phyloP scores from a whole-genome alignment of 2,329 filamentous ascomycete genomes.

The Blumeria graminis region DNA sequence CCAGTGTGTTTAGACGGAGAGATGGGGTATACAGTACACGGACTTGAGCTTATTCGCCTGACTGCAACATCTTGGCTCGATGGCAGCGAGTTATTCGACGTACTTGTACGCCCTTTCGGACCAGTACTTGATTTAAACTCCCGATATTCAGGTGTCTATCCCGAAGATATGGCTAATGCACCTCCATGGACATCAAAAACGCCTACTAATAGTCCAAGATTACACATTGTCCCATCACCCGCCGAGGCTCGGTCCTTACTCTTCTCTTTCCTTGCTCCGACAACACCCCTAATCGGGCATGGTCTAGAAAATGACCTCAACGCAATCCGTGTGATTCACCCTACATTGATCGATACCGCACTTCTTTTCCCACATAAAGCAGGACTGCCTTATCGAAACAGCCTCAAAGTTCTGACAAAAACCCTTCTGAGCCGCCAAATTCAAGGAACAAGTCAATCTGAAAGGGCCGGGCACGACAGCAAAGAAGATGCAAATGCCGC shows the following conservation, averaged over 20 bases:
- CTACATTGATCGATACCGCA: conserved; percentile 63
- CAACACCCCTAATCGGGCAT: conserved; percentile 73
- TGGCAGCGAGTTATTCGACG: conserved; percentile 51
- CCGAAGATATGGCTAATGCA: conserved; percentile 51
- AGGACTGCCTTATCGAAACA: conserved; percentile 53
- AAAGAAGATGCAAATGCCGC: conserved; percentile 77
- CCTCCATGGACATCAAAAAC: conserved; percentile 23
- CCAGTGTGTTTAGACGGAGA: conserved; percentile 86
- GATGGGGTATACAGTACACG: conserved; percentile 83
- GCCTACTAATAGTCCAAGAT: conserved; percentile 17
- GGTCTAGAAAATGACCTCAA: conserved; percentile 93
- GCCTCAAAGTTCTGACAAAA: conserved; percentile 52
- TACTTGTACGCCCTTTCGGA: conserved; percentile 64
- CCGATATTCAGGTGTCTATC: conserved; percentile 66
- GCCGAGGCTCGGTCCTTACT: conserved; percentile 51
- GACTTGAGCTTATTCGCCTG: conserved; percentile 71
- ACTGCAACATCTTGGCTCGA: conserved; percentile 75
- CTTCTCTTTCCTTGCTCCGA: conserved; percentile 47
- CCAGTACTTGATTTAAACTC: conserved; percentile 80
- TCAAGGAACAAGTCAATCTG: conserved; percentile 22
- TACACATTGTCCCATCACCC: conserved; percentile 57
- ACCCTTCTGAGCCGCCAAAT: conserved; percentile 51
- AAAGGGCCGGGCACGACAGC: conserved; percentile 51
- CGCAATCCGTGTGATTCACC: conserved; percentile 60
- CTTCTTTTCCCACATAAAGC: conserved; percentile 57